Percentiles rank a stretch among this genome's conserved stretches.
These are phyloP conservation scores for Trametes meyenii DNA, from an alignment of 768 basidiomycete genomes.

Conservation along the genomic window DNA sequence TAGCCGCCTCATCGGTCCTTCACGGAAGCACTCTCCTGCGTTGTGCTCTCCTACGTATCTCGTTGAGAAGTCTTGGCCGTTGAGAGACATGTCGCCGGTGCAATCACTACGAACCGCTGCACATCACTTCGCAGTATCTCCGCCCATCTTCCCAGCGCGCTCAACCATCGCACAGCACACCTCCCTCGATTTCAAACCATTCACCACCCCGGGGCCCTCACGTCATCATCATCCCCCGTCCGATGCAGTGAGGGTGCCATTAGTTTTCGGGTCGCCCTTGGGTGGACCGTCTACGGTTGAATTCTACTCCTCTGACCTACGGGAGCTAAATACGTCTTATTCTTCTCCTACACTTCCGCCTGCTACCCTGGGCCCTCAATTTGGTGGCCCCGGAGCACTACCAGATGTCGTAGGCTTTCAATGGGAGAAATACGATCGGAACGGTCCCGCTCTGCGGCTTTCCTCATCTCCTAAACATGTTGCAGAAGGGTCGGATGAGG, in stretches of 20 bases:
- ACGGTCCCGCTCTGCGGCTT: background rate
- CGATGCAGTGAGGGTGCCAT: background rate
- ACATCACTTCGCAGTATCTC: background rate
- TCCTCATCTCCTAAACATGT: background rate
- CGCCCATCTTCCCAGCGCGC: background rate
- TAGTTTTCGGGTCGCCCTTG: background rate
- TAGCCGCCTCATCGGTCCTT: too few relatives aligned
- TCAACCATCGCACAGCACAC: background rate
- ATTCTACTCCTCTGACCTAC: too few relatives aligned
- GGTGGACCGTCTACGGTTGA: too few relatives aligned
- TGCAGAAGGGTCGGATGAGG: conserved; percentile 7
- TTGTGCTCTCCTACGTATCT: too few relatives aligned
- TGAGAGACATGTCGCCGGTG: too few relatives aligned
- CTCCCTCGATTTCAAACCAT: conserved; percentile 25
- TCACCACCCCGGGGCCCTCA: conserved; percentile 52
- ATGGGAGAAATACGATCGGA: conserved; percentile 54
- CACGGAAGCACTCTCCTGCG: too few relatives aligned
- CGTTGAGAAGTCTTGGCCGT: too few relatives aligned
- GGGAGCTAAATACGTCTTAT: background rate
- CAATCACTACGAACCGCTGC: too few relatives aligned
- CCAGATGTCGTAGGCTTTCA: conserved; percentile 50
- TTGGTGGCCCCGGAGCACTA: conserved; percentile 18
- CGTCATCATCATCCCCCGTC: background rate
- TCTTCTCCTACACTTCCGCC: too few relatives aligned
- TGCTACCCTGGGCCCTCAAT: too few relatives aligned